Percentiles rank a stretch among this genome's conserved stretches.
Conservation (phyloP, 163 green algal genomes). For the Smithsoniella earleae region DNA sequence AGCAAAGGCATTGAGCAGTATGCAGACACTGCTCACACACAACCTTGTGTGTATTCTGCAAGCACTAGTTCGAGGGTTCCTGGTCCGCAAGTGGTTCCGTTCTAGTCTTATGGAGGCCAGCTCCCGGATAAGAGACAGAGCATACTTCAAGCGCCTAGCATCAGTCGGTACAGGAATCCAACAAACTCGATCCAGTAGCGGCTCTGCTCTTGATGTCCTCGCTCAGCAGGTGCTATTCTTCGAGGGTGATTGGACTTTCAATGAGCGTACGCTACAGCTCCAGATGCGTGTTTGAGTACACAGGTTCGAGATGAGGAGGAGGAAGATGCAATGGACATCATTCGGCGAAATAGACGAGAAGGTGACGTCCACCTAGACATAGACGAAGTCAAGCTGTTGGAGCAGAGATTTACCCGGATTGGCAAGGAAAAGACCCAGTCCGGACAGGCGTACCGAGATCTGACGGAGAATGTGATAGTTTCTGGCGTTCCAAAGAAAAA, state of each 20-base stretch:
- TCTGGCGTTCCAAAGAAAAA: neutral
- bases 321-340: slow-evolving; percentile 13
- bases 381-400: slow-evolving; percentile 3
- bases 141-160: slow-evolving; percentile 24
- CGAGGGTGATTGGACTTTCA: no score
- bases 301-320: slow-evolving; percentile 26
- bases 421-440: slow-evolving; percentile 22
- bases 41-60: neutral
- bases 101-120: slow-evolving; percentile 20
- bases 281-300: neutral
- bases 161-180: neutral
- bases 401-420: slow-evolving; percentile 9
- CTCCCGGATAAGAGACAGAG: slow-evolving; percentile 5
- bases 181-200: neutral
- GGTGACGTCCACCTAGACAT: slow-evolving; percentile 8
- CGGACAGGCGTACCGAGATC: slow-evolving; percentile 5
- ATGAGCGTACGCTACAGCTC: no score
- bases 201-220: neutral
- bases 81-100: slow-evolving; percentile 21
- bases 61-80: slow-evolving; percentile 1
- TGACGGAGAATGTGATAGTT: slow-evolving; percentile 26
- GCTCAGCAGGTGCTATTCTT: neutral
- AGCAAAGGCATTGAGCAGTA: neutral
- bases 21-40: slow-evolving; percentile 27
- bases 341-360: slow-evolving; percentile 7